Conservation (phyloP, 108 stramenopile genomes). For the Phaeodactylum tricornutum region DNA sequence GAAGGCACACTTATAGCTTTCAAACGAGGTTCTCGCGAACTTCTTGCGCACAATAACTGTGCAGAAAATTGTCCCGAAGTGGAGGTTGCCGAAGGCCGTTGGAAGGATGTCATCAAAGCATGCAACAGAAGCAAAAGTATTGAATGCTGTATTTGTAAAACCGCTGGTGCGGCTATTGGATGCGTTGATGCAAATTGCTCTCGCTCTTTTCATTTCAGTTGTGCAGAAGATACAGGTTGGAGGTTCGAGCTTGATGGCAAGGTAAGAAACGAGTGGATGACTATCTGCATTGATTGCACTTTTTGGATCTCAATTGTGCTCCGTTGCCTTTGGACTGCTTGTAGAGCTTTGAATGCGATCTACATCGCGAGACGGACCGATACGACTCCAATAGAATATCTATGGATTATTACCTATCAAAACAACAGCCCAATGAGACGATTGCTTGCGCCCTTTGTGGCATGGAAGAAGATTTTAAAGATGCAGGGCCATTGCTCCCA, state of each 20-base stretch:
- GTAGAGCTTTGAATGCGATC: conserved; percentile 34
- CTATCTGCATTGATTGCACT: too few species aligned
- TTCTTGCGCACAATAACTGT: conserved; percentile 45
- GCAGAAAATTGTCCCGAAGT: conserved; percentile 46
- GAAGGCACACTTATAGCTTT: conserved; percentile 45
- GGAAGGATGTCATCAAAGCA: conserved; percentile 43
- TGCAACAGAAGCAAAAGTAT: conserved; percentile 31
- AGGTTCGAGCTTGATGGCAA: conserved; percentile 49
- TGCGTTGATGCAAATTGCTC: conserved; percentile 26
- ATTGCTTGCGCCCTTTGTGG: too few species aligned
- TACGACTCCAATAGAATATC: too few species aligned
- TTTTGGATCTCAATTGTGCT: too few species aligned
- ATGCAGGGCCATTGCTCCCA: conserved; percentile 25
- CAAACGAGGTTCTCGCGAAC: conserved; percentile 32
- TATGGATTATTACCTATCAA: too few species aligned
- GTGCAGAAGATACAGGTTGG: conserved; percentile 53
- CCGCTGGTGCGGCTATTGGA: conserved; percentile 39
- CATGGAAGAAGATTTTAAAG: too few species aligned
- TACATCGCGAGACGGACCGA: conserved; percentile 16
- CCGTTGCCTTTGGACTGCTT: too few species aligned
- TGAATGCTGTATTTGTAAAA: conserved; percentile 23
- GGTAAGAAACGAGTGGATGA: too few species aligned
- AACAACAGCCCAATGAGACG: too few species aligned
- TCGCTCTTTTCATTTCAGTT: conserved; percentile 33
- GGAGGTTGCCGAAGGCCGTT: conserved; percentile 27